Conservation (phyloP, 768 basidiomycete genomes). For the Phylloporus sp. region DNA sequence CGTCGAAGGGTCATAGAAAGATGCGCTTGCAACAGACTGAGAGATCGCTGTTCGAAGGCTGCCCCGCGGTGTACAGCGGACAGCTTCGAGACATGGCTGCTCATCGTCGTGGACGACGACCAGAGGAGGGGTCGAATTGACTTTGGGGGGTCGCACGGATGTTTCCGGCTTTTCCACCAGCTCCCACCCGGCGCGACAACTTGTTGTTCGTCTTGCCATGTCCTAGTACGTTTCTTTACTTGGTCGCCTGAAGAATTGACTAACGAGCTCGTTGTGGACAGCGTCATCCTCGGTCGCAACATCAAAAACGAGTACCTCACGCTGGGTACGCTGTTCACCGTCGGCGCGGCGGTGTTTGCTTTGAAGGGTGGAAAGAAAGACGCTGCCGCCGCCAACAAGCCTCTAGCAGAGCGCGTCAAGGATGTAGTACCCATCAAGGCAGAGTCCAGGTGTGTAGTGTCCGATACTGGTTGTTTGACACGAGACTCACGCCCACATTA, state of each 20-base stretch:
- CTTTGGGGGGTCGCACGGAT: constrained; percentile 22
- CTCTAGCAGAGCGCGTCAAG: constrained; percentile 56
- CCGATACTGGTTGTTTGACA: neutral
- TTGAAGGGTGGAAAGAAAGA: constrained; percentile 56
- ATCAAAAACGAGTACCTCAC: constrained; percentile 81
- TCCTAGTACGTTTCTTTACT: constrained; percentile 38
- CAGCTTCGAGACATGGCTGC: constrained; percentile 6
- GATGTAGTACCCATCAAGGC: constrained; percentile 62
- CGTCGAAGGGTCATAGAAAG: constrained; percentile 78
- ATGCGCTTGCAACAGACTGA: constrained; percentile 53
- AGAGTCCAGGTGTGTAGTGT: constrained; percentile 59
- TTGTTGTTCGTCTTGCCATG: constrained; percentile 30
- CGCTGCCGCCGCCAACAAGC: constrained; percentile 34
- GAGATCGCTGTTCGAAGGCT: constrained; percentile 71
- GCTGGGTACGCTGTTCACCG: constrained; percentile 60
- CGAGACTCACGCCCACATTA: constrained; percentile 26
- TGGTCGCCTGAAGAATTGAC: neutral
- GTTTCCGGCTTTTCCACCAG: constrained; percentile 14
- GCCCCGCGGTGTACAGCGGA: constrained; percentile 65
- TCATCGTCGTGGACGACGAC: neutral
- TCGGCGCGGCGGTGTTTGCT: constrained; percentile 50
- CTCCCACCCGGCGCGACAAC: neutral
- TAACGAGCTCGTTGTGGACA: constrained; percentile 25
- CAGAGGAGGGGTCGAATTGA: constrained; percentile 11
- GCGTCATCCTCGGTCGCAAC: constrained; percentile 74